These are phyloP conservation scores for Pachyrhizus erosus DNA, from an alignment of 306 rosid genomes.

Conservation along the genomic window DNA sequence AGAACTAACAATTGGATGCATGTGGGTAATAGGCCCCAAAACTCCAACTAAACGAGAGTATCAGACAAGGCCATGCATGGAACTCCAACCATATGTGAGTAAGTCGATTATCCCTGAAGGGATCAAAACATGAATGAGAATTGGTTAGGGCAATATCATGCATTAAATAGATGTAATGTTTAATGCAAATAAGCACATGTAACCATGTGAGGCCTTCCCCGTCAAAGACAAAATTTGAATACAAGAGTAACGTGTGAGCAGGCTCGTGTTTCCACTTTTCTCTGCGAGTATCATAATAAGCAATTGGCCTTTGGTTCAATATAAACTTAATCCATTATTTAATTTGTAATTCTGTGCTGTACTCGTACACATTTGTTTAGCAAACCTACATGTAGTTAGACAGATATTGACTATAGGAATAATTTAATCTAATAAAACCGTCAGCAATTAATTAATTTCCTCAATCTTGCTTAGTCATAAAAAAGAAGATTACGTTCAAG, in stretches of 20 bases:
- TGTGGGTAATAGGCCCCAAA: background rate
- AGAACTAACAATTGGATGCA: background rate
- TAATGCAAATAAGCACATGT: slow-evolving; percentile 50
- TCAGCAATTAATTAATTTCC: background rate
- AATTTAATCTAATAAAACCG: slow-evolving; percentile 17
- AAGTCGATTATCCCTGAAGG: no score
- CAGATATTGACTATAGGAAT: slow-evolving; percentile 11
- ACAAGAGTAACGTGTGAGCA: slow-evolving; percentile 39
- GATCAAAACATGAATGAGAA: no score
- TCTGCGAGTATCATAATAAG: background rate
- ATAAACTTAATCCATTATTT: slow-evolving; percentile 4
- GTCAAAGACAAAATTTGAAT: slow-evolving; percentile 42
- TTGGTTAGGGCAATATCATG: background rate
- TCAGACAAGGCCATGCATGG: background rate
- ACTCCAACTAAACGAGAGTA: background rate
- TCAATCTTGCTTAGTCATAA: background rate
- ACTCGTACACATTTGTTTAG: background rate
- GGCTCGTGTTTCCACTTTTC: slow-evolving; percentile 20
- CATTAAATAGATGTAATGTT: background rate
- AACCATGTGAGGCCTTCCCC: slow-evolving; percentile 50
- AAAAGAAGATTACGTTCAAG: background rate
- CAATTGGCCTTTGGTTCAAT: slow-evolving; percentile 15
- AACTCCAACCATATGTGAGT: background rate
- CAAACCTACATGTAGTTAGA: background rate
- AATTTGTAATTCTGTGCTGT: background rate